Conservation (phyloP, 2,329 filamentous ascomycete species). For the Conoideocrella luteorostrata region DNA sequence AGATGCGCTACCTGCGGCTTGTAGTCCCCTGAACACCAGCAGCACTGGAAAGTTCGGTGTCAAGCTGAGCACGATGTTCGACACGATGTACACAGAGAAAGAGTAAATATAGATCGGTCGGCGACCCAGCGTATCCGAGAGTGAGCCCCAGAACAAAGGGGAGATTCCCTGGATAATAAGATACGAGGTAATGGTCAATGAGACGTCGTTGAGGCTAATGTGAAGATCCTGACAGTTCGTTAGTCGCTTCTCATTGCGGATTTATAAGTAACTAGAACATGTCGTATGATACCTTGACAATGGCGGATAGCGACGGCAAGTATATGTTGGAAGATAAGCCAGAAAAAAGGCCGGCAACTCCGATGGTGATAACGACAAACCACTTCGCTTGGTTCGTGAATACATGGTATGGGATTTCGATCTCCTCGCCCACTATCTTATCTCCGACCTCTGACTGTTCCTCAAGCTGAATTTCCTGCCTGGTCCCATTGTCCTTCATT, state of each 20-base stretch:
- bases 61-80: conserved; percentile 41
- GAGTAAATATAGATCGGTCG: conserved; percentile 38
- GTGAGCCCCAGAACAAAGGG: conserved; percentile 40
- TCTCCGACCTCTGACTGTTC: too few species aligned
- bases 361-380: conserved; percentile 41
- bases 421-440: too few species aligned
- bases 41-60: conserved; percentile 35
- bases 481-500: not conserved
- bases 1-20: conserved; percentile 16
- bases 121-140: conserved; percentile 41
- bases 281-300: conserved; percentile 25
- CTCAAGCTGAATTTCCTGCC: too few species aligned
- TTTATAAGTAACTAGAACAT: too few species aligned
- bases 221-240: conserved; percentile 20
- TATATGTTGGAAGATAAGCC: conserved; percentile 47
- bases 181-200: conserved; percentile 39
- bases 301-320: conserved; percentile 35
- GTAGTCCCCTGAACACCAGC: conserved; percentile 31
- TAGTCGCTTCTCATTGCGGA: too few species aligned
- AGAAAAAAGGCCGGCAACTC: conserved; percentile 45
- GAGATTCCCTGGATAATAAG: conserved; percentile 45
- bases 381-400: conserved; percentile 26
- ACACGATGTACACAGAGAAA: conserved; percentile 38
- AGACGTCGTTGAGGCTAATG: conserved; percentile 24
- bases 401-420: conserved; percentile 4